These are phyloP conservation scores for Hibiscus trionum DNA, from an alignment of 345 rosid species.

Conservation along the genomic window DNA sequence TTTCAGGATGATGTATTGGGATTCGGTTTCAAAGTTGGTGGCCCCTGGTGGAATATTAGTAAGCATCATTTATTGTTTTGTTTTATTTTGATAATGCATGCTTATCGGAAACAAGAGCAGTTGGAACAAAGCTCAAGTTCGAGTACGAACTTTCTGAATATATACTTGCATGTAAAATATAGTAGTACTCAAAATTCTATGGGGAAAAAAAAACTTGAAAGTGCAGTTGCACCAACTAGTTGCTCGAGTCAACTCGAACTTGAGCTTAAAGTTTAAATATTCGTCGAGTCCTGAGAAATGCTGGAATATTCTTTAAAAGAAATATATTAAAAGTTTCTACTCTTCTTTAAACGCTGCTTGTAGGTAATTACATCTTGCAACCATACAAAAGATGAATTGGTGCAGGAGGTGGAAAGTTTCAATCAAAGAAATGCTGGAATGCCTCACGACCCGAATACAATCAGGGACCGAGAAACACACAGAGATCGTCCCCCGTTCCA, in stretches of 20 bases:
- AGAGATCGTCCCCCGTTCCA: slow-evolving; percentile 36
- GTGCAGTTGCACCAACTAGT: neutral
- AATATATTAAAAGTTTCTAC: neutral
- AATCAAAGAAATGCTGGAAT: slow-evolving; percentile 37
- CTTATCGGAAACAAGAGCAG: neutral
- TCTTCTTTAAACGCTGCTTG: neutral
- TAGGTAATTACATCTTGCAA: slow-evolving; percentile 90
- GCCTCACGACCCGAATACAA: slow-evolving; percentile 23
- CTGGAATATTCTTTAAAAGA: neutral
- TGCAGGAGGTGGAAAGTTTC: slow-evolving; percentile 66
- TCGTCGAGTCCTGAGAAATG: neutral
- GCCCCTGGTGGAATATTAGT: slow-evolving; percentile 84
- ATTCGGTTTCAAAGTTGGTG: slow-evolving; percentile 80
- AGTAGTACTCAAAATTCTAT: too few species aligned
- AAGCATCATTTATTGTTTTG: slow-evolving; percentile 16
- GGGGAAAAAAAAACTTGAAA: too few species aligned
- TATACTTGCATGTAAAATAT: too few species aligned
- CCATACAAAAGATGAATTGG: slow-evolving; percentile 75
- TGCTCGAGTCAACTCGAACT: neutral
- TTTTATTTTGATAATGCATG: neutral
- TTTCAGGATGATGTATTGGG: slow-evolving; percentile 88
- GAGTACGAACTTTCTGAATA: neutral
- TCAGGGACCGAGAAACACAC: slow-evolving; percentile 35
- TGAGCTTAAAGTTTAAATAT: neutral
- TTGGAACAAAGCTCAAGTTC: neutral